Evolutionary conservation across 495 filamentous ascomycete species (phyloP).

Genomic region (Cenococcum geophilum): DNA sequence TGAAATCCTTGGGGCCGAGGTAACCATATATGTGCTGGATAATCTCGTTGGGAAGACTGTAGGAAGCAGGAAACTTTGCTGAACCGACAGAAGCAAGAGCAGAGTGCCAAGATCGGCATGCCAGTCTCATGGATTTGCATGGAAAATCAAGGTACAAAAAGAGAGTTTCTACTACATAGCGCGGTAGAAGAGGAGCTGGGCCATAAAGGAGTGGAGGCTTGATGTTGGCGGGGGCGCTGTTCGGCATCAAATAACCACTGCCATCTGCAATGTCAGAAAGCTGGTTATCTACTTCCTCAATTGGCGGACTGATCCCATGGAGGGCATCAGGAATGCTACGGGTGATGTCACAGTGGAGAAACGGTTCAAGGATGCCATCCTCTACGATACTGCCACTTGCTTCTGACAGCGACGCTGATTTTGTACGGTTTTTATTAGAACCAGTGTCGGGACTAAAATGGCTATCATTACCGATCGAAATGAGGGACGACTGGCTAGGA

Average conservation of each 20-base stretch:
- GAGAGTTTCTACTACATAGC: not conserved
- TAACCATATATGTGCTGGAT: conserved; percentile 53
- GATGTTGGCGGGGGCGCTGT: not conserved
- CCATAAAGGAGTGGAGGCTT: not conserved
- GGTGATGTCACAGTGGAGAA: conserved; percentile 9
- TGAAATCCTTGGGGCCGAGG: conserved; percentile 56
- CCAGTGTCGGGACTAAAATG: not conserved
- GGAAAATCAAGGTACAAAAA: conserved; percentile 24
- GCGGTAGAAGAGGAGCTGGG: conserved; percentile 10
- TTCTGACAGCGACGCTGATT: conserved; percentile 12
- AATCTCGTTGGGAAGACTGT: conserved; percentile 53
- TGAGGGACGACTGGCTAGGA: conserved; percentile 8
- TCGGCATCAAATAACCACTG: not conserved
- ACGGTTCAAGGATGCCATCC: conserved; percentile 25
- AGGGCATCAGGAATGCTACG: conserved; percentile 27
- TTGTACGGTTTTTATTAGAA: not conserved
- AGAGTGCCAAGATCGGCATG: conserved; percentile 35
- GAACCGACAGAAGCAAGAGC: conserved; percentile 31
- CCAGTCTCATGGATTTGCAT: conserved; percentile 31
- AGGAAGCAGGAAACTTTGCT: conserved; percentile 32
- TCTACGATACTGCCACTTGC: conserved; percentile 15
- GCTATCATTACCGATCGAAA: conserved; percentile 10
- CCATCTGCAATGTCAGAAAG: conserved; percentile 18
- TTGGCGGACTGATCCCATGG: conserved; percentile 8
- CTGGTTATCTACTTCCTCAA: conserved; percentile 12